These are phyloP conservation scores for Euphorbia schlechtendalii DNA, from an alignment of 441 rosid genomes.

Conservation along the genomic window DNA sequence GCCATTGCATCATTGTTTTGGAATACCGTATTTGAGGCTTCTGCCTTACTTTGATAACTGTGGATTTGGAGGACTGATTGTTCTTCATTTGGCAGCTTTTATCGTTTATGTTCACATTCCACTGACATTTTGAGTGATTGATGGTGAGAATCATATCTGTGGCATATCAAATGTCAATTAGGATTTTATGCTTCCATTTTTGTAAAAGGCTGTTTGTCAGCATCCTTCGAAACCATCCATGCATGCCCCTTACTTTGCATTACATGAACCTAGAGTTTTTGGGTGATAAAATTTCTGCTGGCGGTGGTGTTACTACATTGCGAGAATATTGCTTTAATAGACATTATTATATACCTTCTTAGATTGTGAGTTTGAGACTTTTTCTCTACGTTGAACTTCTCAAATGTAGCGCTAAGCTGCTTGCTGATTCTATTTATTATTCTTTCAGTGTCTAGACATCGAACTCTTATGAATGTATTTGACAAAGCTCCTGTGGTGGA, in stretches of 20 bases:
- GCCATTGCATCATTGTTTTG: not conserved
- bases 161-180: not conserved
- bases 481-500: not conserved
- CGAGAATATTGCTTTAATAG: not conserved
- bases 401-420: not conserved
- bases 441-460: not conserved
- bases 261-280: not conserved
- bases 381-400: not conserved
- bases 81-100: not conserved
- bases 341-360: slow-evolving; percentile 7
- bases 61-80: not conserved
- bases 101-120: not conserved
- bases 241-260: not conserved
- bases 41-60: not conserved
- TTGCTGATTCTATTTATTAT: not conserved
- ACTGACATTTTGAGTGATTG: not conserved
- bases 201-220: not conserved
- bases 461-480: not conserved
- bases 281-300: not conserved
- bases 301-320: not conserved
- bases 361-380: slow-evolving; percentile 5
- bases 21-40: not conserved
- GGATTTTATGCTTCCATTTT: not conserved
- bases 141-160: not conserved
- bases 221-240: not conserved